Base-by-base conservation (phyloP, 306 rosid species). In the Corylus avellana region DNA sequence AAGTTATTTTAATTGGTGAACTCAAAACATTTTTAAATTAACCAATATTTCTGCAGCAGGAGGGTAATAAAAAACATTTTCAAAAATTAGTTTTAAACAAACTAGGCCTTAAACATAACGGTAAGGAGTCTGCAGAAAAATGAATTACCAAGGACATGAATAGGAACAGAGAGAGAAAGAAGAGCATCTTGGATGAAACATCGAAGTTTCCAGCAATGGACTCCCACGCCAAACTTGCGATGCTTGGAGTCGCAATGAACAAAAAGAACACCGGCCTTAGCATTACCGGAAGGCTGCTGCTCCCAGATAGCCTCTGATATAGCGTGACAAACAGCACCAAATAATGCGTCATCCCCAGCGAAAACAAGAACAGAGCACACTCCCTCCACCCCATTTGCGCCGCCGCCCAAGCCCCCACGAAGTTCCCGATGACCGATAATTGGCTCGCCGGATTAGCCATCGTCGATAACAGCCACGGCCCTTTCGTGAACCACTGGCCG, bases 181-280 rank as follows among this genome's bases (percentile, higher is more conserved):
- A 64, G 4, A 64, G 71, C 71, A 64, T 64, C 47, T 64, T 32
- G 71, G 48, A 64, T 29, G 47, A n/a, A 64, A 64, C 47, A 17
- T 64, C 71, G 20, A 64, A 14, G 17, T 14, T 32, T 2, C 47
- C 47, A 48, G 63, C 9, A 17, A 57, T 57, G 27, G 27, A 57
- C 22, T 20, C 27, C 63, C n/a, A 57, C 22, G n/a, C 63, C 12
- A 57, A 57, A 20, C 63, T 57, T 57, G 22, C 63, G 7, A 57
- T 57, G 63, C 63, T 57, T 17, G 27, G 63, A 57, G 27, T 57
- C 27, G 63, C 63, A 57, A 57, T 57, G 63, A 57, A 57, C 27
- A 57, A 57, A 20, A 57, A 57, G 27, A 57, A 57, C 8, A 20
- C 27, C 25, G 27, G 63, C 63, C 63, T 57, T 16, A 16, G 63